Evolutionary conservation across 176 grass and related monocot genomes (phyloP).

Genomic region (Carex pumila): DNA sequence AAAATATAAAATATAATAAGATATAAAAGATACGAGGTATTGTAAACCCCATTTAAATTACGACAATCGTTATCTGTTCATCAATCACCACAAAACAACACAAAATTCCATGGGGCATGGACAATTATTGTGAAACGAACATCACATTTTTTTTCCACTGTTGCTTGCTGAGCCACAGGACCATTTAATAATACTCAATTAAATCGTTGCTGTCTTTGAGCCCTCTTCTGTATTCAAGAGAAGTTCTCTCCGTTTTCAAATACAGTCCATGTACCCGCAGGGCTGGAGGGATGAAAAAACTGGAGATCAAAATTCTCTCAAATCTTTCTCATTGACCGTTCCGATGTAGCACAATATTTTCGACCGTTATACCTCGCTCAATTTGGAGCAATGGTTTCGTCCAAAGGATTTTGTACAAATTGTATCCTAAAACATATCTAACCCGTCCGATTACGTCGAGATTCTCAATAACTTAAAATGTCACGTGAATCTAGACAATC

Average conservation of each 20-base stretch:
- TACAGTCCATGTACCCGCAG: not conserved
- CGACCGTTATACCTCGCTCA: conserved; percentile 38
- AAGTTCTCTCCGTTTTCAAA: not conserved
- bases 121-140: not conserved
- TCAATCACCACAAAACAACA: not conserved
- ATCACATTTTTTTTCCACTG: not conserved
- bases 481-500: too few relatives aligned
- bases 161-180: not conserved
- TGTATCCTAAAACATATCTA: too few relatives aligned
- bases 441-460: too few relatives aligned
- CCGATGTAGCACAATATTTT: not conserved
- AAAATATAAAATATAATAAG: too few relatives aligned
- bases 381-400: too few relatives aligned
- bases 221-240: not conserved
- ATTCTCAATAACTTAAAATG: too few relatives aligned
- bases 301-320: not conserved
- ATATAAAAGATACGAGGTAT: too few relatives aligned
- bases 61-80: not conserved
- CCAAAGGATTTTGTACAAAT: too few relatives aligned
- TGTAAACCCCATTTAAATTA: too few relatives aligned
- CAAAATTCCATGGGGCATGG: not conserved
- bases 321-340: too few relatives aligned
- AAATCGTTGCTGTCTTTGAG: not conserved
- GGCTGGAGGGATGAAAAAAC: not conserved
- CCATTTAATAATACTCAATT: not conserved